Evolutionary conservation across 2,329 filamentous ascomycete genomes (phyloP), one percentile per base, ranked within the genome.

Genomic region (Paraphoma chrysanthemicola): DNA sequence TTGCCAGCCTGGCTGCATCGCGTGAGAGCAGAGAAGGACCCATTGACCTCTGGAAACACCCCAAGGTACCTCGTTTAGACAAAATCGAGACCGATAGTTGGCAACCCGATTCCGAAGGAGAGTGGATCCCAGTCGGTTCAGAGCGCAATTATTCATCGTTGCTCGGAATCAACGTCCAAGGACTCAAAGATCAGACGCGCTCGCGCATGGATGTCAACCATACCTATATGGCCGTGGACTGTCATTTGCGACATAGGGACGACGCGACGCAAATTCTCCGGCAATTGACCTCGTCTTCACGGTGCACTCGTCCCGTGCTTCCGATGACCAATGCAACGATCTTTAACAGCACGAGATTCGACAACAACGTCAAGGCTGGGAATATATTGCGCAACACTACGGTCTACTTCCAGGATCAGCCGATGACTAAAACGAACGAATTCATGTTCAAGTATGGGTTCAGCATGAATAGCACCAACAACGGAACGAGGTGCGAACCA

Each of bases 31-130:
- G 56, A 17, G 18, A 42, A 8, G 39, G 12, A 2, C 50, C 53
- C 10, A 39, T 47, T 3, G 57, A 60, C 29, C 17, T 52, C 6
- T 60, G 53, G 51, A 44, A n/a, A 11, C 54, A 60, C 18, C 57
- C 53, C 3, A 60, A 60, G 33, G 31, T 60, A 14, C 53, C 56
- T 1, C 38, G 56, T 6, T 14, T 59, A 4, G 23, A 50, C 4
- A 23, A 29, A 1, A 36, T 56, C n/a, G 53, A 59, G 18, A n/a
- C n/a, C 11, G 7, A 6, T 42, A 45, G 12, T 17, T 17, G 42
- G 9, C n/a, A 8, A 2, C 14, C 16, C 1, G 9, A n/a, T n/a
- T 7, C 17, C 11, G 9, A 28, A 10, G 31, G 42, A 14, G 11
- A 42, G 1, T 53, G 50, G 56, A 29, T 49, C 2, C 7, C 12